These are phyloP conservation scores for Asterionellopsis glacialis DNA, from an alignment of 108 stramenopile species.

Conservation along the genomic window DNA sequence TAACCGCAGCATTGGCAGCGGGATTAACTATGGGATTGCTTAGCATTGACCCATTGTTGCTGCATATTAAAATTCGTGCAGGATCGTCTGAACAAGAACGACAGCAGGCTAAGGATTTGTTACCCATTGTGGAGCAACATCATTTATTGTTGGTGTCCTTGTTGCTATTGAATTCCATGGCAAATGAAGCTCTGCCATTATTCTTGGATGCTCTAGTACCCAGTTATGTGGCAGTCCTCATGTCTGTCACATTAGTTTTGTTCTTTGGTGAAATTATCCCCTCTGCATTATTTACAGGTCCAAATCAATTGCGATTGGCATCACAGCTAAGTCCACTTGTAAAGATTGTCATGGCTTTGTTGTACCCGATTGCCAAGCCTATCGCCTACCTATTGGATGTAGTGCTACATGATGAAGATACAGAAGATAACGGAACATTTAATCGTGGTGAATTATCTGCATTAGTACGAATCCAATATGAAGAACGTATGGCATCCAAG, in stretches of 20 bases:
- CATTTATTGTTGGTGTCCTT: constrained; percentile 92
- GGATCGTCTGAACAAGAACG: constrained; percentile 38
- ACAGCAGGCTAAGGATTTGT: constrained; percentile 33
- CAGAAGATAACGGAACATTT: constrained; percentile 21
- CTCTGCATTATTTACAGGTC: constrained; percentile 90
- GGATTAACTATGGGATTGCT: constrained; percentile 93
- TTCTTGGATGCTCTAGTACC: constrained; percentile 91
- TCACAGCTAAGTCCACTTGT: constrained; percentile 75
- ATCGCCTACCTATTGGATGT: constrained; percentile 82
- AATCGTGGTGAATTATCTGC: constrained; percentile 70
- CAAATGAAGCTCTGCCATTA: constrained; percentile 92
- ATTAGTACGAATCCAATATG: constrained; percentile 73
- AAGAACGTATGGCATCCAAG: constrained; percentile 58
- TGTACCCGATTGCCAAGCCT: constrained; percentile 84
- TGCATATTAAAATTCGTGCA: constrained; percentile 71
- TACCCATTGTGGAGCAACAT: constrained; percentile 77
- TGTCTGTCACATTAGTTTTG: constrained; percentile 85
- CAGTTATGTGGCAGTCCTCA: constrained; percentile 68
- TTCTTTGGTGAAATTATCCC: constrained; percentile 77
- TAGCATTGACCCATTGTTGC: constrained; percentile 78
- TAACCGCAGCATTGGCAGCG: constrained; percentile 85
- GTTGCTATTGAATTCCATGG: constrained; percentile 87
- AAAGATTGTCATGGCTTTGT: constrained; percentile 61
- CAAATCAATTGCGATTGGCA: constrained; percentile 83
- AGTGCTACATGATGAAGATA: constrained; percentile 59